Percentiles rank a stretch among this genome's conserved stretches.
These are phyloP conservation scores for Dunaliella primolecta DNA, from an alignment of 139 green algal genomes.

Conservation along the genomic window DNA sequence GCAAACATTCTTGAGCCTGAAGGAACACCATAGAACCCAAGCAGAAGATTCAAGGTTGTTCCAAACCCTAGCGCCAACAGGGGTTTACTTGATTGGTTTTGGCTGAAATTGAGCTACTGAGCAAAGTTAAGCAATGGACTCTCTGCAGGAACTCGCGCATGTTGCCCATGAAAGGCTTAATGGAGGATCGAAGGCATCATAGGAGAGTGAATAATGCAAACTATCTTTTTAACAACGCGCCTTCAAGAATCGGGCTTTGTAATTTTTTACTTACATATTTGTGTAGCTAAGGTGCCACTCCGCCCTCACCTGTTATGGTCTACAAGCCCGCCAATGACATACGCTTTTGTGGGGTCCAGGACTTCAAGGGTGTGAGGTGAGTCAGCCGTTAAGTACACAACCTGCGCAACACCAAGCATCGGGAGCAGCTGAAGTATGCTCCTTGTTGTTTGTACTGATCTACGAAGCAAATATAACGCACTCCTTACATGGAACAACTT, in stretches of 20 bases:
- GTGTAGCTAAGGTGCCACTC: neutral
- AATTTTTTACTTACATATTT: too few relatives aligned
- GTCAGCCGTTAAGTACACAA: constrained; percentile 87
- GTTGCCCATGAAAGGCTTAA: neutral
- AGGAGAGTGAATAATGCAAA: too few relatives aligned
- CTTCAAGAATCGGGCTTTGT: too few relatives aligned
- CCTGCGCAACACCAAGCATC: too few relatives aligned
- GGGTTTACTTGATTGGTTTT: neutral
- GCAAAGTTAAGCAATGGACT: neutral
- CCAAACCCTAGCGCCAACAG: neutral
- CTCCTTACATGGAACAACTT: too few relatives aligned
- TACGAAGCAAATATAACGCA: too few relatives aligned
- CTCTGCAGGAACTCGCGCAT: neutral
- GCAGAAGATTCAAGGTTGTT: neutral
- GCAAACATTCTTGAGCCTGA: constrained; percentile 52
- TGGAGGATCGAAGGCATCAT: neutral
- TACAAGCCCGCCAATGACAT: constrained; percentile 86
- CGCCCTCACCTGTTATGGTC: constrained; percentile 75
- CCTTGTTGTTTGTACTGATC: too few relatives aligned
- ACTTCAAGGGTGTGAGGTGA: constrained; percentile 58
- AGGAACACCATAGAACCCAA: neutral
- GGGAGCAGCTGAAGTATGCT: too few relatives aligned
- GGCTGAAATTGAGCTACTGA: neutral
- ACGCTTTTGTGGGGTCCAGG: constrained; percentile 64
- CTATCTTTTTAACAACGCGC: too few relatives aligned